phyloP scores from a whole-genome alignment of 176 grass and related monocot genomes.

The Cenchrus fungigraminus region DNA sequence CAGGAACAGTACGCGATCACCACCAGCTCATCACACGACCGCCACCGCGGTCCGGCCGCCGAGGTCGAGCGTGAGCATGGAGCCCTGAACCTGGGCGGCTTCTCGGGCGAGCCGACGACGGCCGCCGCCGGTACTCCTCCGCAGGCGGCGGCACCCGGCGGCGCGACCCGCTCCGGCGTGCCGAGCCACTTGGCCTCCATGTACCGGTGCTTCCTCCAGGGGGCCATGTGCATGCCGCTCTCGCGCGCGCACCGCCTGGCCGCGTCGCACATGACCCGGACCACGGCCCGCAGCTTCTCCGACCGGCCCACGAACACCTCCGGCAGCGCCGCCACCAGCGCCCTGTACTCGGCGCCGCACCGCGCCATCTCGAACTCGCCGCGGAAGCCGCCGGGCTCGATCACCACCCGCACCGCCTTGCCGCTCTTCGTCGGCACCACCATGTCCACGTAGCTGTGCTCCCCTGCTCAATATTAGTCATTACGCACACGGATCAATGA shows the following conservation, averaged over 20 bases:
- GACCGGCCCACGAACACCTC: constrained; percentile 64
- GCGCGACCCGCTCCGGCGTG: constrained; percentile 52
- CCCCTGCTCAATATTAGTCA: constrained; percentile 38
- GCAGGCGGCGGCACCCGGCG: constrained; percentile 14
- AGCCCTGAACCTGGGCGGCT: constrained; percentile 58
- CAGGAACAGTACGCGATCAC: not conserved
- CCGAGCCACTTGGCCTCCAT: constrained; percentile 79
- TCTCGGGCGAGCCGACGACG: constrained; percentile 19
- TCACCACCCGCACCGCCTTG: constrained; percentile 56
- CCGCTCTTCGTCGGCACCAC: constrained; percentile 50
- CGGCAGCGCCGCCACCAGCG: constrained; percentile 62
- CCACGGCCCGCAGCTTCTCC: constrained; percentile 56
- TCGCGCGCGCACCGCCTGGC: constrained; percentile 83
- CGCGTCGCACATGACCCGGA: constrained; percentile 64
- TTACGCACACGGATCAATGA: not conserved
- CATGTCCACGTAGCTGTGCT: constrained; percentile 70
- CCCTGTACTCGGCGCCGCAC: constrained; percentile 54
- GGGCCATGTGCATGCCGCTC: constrained; percentile 81
- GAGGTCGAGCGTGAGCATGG: constrained; percentile 76
- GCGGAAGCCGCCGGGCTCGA: constrained; percentile 66
- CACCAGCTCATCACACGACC: constrained; percentile 32
- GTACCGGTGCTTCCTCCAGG: constrained; percentile 79
- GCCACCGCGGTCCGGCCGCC: constrained; percentile 43
- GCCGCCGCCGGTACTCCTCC: not conserved
- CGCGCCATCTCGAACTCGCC: constrained; percentile 75